Conservation (phyloP, 2,329 filamentous ascomycete species). For the Clarireedia paspali region DNA sequence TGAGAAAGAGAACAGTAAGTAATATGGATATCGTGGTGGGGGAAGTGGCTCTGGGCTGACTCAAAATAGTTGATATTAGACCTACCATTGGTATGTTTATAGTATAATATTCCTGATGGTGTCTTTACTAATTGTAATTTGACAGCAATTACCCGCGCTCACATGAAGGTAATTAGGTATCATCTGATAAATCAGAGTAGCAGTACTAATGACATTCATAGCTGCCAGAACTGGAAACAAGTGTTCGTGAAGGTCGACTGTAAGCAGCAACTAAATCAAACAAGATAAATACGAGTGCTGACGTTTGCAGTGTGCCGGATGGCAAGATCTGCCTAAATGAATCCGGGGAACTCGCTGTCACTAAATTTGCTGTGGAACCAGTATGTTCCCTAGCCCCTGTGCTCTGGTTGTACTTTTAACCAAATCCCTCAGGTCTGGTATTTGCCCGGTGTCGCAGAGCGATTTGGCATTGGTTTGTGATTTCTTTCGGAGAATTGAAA, state of each 20-base stretch:
- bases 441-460: slow-evolving; percentile 77
- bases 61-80: slow-evolving; percentile 29
- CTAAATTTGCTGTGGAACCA: slow-evolving; percentile 97
- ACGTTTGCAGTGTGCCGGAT: slow-evolving; percentile 40
- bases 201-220: slow-evolving; percentile 24
- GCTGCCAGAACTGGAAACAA: slow-evolving; percentile 88
- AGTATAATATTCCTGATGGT: background rate
- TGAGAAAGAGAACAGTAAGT: slow-evolving; percentile 59
- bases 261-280: slow-evolving; percentile 28
- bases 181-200: background rate
- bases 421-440: slow-evolving; percentile 56
- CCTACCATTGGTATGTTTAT: slow-evolving; percentile 28
- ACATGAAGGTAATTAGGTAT: slow-evolving; percentile 28
- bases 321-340: slow-evolving; percentile 84
- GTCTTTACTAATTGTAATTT: slow-evolving; percentile 12
- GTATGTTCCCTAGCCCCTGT: slow-evolving; percentile 33
- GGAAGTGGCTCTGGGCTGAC: slow-evolving; percentile 14
- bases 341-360: slow-evolving; percentile 82
- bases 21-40: background rate
- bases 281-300: slow-evolving; percentile 5
- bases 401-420: slow-evolving; percentile 44
- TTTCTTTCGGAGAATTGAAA: slow-evolving; percentile 4
- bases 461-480: slow-evolving; percentile 64
- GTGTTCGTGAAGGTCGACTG: slow-evolving; percentile 72
- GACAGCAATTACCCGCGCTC: slow-evolving; percentile 30